Base-by-base conservation (phyloP, 257 asterid species). In the Lycium ferocissimum region DNA sequence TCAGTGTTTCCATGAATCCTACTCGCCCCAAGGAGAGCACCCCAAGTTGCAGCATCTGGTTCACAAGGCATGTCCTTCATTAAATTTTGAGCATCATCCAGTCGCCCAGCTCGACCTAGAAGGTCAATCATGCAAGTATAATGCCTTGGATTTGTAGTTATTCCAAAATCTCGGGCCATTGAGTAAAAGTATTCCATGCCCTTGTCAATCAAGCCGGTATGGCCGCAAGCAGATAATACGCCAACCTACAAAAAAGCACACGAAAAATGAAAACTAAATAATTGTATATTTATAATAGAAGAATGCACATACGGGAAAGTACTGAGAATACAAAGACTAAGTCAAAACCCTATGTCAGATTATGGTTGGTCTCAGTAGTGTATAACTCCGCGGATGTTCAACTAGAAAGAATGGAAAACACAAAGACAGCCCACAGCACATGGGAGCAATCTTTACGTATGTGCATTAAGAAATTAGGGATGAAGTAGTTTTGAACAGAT, bases 41-140 rank as follows among this genome's bases (percentile, higher is more conserved):
- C 98, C 99, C 99, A 97, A 22, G 98, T 92, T 59, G 98, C 97
- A 87, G 99, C 97, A 70, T 96, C 98, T 59, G 99, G 97, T 86
- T 95, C 97, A 17, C 92, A 91, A 56, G 98, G 95, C 98, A 95
- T 94, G 67, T 79, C 87, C 81, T 59, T 88, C 90, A 96, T 91
- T 71, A 95, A 89, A 79, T 89, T 88, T 85, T 93, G 92, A 83
- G 99, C 99, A n/a, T 95, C 97, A 66, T 90, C 91, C 58, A 96
- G 90, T 71, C 91, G 92, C 57, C 99, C 98, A 12, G 98, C 97
- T 89, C 98, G 97, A 62, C 98, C 98, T 63, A 95, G 83, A 80
- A 96, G 98, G 91, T 95, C 99, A 81, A 96, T 91, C 92, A 96
- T 88, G 93, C 98, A 95, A 81, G 96, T 93, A 58, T 95, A 96